phyloP scores from a whole-genome alignment of 805 yeast species.

The Torulaspora maleeae region DNA sequence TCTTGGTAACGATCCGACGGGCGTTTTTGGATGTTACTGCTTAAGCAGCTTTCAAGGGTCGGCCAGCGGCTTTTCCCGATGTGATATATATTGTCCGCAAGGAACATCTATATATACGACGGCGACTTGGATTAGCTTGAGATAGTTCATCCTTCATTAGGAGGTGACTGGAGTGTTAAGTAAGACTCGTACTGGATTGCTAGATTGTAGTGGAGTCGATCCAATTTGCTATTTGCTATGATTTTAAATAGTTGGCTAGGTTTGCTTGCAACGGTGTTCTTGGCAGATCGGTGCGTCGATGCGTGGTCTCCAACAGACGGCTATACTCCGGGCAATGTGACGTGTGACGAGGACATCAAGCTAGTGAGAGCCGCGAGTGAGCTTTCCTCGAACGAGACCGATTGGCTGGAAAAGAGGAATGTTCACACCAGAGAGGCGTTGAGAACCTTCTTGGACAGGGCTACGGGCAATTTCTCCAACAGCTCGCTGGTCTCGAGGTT shows the following conservation, averaged over 20 bases:
- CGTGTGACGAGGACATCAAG: slow-evolving; percentile 45
- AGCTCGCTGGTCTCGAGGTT: slow-evolving; percentile 19
- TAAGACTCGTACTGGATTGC: no score
- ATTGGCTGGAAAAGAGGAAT: slow-evolving; percentile 50
- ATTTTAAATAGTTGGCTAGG: slow-evolving; percentile 1
- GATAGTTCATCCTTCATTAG: no score
- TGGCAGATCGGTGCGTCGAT: background rate
- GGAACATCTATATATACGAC: background rate
- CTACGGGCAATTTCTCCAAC: slow-evolving; percentile 22
- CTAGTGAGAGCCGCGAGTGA: slow-evolving; percentile 46
- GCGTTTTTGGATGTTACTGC: no score
- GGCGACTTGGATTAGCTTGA: background rate
- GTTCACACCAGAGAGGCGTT: slow-evolving; percentile 44
- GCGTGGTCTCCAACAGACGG: slow-evolving; percentile 54
- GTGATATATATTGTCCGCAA: no score
- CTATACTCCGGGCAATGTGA: slow-evolving; percentile 57
- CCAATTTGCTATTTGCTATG: background rate
- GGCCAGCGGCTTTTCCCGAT: no score
- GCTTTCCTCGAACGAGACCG: slow-evolving; percentile 44
- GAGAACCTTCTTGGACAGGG: slow-evolving; percentile 29
- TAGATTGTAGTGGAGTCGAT: background rate
- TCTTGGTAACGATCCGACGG: no score
- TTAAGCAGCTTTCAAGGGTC: no score
- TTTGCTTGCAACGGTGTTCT: slow-evolving; percentile 3
- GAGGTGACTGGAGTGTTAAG: no score